Base-by-base conservation (phyloP, 176 grass and related monocot species). In the Echinochloa phyllopogon region DNA sequence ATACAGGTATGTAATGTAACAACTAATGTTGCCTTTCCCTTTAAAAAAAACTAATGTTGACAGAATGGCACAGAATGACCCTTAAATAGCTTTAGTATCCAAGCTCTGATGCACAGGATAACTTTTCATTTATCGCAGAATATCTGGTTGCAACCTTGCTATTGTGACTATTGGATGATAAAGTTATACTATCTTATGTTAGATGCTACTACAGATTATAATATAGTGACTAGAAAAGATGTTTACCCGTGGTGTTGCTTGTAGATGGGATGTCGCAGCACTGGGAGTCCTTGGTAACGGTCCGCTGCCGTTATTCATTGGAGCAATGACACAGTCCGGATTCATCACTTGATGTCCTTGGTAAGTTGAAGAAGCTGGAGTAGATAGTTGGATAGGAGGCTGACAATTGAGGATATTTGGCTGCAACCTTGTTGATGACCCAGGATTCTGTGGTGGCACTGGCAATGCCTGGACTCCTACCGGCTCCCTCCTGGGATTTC, bases 401-500 rank as follows among this genome's bases (percentile, higher is more conserved):
- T 60, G 70, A 85, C 41, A 86, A 72, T 49, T 79, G 43, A 72
- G 53, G 16, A 43, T 61, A 89, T 80, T 92, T 85, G 86, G 62
- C 52, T 78, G 86, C 74, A 87, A 38, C 83, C 87, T 94, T 88
- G 76, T 82, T 64, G 88, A 92, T 67, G 89, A 85, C 59, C 29
- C 78, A 42, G 56, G 27, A 82, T 88, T 80, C 9, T 90, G 91
- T 77, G 36, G 52, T 52, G 82, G 94, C 62, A 86, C 85, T 58
- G 82, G 43, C 71, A 92, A 85, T 42, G 88, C 90, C 85, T 99
- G 96, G 62, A 96, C 59, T 69, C 81, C 89, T 73, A 82, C 6
- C 25, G 86, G 74, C 38, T 84, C 80, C 85, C 87, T 90, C 61
- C 75, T 89, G 45, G 89, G 65, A 77, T 94, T 87, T 89, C 87